phyloP scores from a whole-genome alignment of 2,329 filamentous ascomycete species.

The Exophiala sp. region DNA sequence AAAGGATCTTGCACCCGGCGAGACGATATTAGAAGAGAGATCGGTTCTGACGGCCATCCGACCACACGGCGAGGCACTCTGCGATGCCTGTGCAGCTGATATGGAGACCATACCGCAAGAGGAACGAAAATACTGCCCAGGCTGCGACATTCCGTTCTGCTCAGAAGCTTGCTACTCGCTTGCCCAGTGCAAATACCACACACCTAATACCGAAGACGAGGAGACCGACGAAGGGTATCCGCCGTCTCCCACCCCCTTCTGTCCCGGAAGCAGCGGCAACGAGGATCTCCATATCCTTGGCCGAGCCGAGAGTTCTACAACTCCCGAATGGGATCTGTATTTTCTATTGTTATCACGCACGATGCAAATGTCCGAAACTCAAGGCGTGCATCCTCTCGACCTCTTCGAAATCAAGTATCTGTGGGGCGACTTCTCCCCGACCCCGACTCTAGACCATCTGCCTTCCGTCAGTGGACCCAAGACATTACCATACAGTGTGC shows the following conservation, averaged over 20 bases:
- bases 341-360: slow-evolving; percentile 54
- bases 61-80: slow-evolving; percentile 75
- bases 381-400: slow-evolving; percentile 53
- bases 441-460: slow-evolving; percentile 29
- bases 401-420: slow-evolving; percentile 58
- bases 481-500: slow-evolving; percentile 56
- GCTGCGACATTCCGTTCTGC: slow-evolving; percentile 55
- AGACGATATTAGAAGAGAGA: slow-evolving; percentile 71
- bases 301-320: slow-evolving; percentile 51
- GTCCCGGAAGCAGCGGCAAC: slow-evolving; percentile 50
- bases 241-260: slow-evolving; percentile 22
- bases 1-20: slow-evolving; percentile 68
- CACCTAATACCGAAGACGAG: slow-evolving; percentile 20
- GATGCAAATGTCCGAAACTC: slow-evolving; percentile 56
- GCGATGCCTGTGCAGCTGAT: slow-evolving; percentile 82
- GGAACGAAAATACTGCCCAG: slow-evolving; percentile 30
- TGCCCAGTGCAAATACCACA: slow-evolving; percentile 53
- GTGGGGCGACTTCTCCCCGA: slow-evolving; percentile 54
- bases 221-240: slow-evolving; percentile 26
- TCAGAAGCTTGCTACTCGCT: slow-evolving; percentile 50
- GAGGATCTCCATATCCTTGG: slow-evolving; percentile 52
- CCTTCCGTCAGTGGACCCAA: slow-evolving; percentile 14
- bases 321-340: slow-evolving; percentile 57
- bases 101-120: slow-evolving; percentile 52
- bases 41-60: slow-evolving; percentile 86